Base-by-base conservation (phyloP, 2,329 filamentous ascomycete species). In the Fusarium sterilihyphosum region DNA sequence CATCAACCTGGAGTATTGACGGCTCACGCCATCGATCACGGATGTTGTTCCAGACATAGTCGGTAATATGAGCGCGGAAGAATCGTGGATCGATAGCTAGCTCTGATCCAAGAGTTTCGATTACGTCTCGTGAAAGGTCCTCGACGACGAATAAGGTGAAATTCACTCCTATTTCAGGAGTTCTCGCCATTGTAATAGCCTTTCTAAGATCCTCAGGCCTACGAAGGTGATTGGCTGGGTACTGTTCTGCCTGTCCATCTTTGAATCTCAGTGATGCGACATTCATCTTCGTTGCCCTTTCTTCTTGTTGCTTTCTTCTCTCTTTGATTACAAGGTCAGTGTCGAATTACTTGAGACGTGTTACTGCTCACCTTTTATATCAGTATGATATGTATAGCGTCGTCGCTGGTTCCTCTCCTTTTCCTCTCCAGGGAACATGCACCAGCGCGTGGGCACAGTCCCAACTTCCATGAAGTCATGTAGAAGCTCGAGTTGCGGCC, bases 111-210 rank as follows among this genome's bases (percentile, higher is more conserved):
- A 61, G 14, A 4, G 5, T 18, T 3, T 61, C 59, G 0, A 61
- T 54, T 5, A 61, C 47, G 6, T 61, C 46, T 10, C 47, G 47
- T 3, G 59, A 61, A 10, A 61, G 16, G 2, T 61, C 59, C 17
- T 61, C 59, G 2, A 54, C 47, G 2, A 61, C 29, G 1, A 61
- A 61, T 3, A 61, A 37, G 9, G 5, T 41, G 5, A 52, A 53
- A 2, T 12, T 33, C 3, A n/a, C 22, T 12, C 14, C 16, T n/a
- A 0, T 0, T 5, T 2, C 47, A 17, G 16, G 22, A 0, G 2
- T 10, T 18, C 5, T 5, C 3, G 29, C 14, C 11, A 2, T n/a
- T 2, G 3, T 0, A 13, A 33, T 6, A 8, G 20, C 22, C 7
- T 1, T 9, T 13, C 22, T 13, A 3, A 50, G 29, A 7, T 33